Base-by-base conservation (phyloP, 1,284 basidiomycete species). In the Ceratorhiza oryzae-sativae region DNA sequence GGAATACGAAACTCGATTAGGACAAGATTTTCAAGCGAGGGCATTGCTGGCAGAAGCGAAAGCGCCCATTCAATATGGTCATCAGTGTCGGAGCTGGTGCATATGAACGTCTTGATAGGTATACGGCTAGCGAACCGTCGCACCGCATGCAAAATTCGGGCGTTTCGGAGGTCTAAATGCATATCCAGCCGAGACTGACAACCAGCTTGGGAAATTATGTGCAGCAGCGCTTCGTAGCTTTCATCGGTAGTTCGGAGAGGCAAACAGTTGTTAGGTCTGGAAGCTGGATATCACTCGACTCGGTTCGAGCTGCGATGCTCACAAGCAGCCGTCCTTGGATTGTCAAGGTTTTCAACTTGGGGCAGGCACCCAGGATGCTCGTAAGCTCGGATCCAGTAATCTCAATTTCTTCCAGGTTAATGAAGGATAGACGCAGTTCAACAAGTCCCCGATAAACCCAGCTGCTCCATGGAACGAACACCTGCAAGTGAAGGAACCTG, bases 391-490 rank as follows among this genome's bases (percentile, higher is more conserved):
- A 48, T 12, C 6, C n/a, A 27, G 30, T 32, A n/a, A 55, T 2
- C 3, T 55, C 51, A 34, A 55, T 8, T 18, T 9, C 9, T 4
- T 8, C 13, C 8, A 3, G 4, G n/a, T 30, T n/a, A 6, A n/a
- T 30, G 18, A 34, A 32, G 2, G 42, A 45, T 34, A 62, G 42
- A 27, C 60, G 41, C 10, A 67, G 39, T n/a, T 67, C 49, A 23
- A 41, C 49, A 42, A 67, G 63, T 8, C 63, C 63, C 9, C 55
- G 48, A 25, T 55, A 67, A 10, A 34, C 63, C 20, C 10, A 25
- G 23, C 63, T 53, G n/a, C 5, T 15, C 49, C 63, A 67, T 18
- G 46, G 48, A 9, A 67, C 39, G 55, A 23, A 30, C 8, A 67
- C 15, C 32, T 39, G 9, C 20, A 55, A 27, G 36, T 39, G 63